These are phyloP conservation scores for Euptelea pleiosperma DNA, from an alignment of 164 flowering plant species.

Conservation along the genomic window DNA sequence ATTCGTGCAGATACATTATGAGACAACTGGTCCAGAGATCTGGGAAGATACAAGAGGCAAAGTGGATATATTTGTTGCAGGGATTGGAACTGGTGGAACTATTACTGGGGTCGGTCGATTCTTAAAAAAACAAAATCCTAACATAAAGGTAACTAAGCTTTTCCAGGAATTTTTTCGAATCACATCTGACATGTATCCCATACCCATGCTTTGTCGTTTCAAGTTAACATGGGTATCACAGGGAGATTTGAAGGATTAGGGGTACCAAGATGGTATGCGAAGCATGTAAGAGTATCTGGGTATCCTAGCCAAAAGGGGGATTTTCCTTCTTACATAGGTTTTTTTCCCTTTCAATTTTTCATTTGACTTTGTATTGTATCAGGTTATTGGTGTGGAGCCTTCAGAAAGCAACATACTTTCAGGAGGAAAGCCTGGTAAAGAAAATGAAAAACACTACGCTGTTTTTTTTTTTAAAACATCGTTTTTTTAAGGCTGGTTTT, in stretches of 20 bases:
- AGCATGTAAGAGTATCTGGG: too few relatives aligned
- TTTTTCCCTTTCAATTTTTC: not conserved
- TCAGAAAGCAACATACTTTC: slow-evolving; percentile 84
- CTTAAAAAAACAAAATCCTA: slow-evolving; percentile 72
- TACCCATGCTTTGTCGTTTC: not conserved
- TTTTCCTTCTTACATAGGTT: not conserved
- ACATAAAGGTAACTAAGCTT: slow-evolving; percentile 52
- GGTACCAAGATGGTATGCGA: too few relatives aligned
- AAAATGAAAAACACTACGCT: not conserved
- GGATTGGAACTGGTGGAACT: slow-evolving; percentile 98
- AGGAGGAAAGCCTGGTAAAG: slow-evolving; percentile 92
- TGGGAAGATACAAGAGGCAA: slow-evolving; percentile 97
- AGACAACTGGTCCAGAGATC: slow-evolving; percentile 98
- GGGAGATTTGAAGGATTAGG: not conserved
- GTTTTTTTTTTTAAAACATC: not conserved
- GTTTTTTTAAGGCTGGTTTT: slow-evolving; percentile 3
- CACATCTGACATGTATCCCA: too few relatives aligned
- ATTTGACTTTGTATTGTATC: slow-evolving; percentile 10
- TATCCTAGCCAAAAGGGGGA: not conserved
- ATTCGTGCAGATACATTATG: slow-evolving; percentile 73
- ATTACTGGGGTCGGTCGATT: slow-evolving; percentile 81
- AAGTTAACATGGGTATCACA: not conserved
- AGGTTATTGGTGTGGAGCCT: slow-evolving; percentile 97
- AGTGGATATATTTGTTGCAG: slow-evolving; percentile 89
- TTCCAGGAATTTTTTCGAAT: not conserved